Base-by-base conservation (phyloP, 2,329 filamentous ascomycete genomes). In the Hypoxylon rubiginosum region DNA sequence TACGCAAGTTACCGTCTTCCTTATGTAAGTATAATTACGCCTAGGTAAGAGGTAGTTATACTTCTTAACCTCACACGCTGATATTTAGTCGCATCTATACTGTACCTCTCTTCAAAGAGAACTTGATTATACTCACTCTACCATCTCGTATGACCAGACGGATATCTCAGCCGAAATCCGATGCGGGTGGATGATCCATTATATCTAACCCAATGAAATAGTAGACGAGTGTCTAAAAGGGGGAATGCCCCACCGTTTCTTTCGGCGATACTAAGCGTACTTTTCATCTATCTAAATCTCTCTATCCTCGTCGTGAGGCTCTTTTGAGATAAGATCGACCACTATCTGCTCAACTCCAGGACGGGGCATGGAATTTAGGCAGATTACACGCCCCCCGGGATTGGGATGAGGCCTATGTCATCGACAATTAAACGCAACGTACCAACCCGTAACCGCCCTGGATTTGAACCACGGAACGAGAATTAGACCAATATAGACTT, bases 131-230 rank as follows among this genome's bases (percentile, higher is more conserved):
- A 3, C 21, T 21, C 19, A 10, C 9, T 9, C 19, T 43, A 30
- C 30, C 32, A 15, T 59, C 19, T 36, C 21, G 48, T 30, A 26
- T 65, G 46, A 15, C 48, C 36, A 46, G 41, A 53, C 62, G 67
- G 67, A 65, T 58, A 56, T n/a, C 45, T 50, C 24, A 66, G 64
- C 67, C 67, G 67, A 21, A 61, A 63, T n/a, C 67, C 67, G 67
- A 67, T 63, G 56, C 43, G 58, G 45, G 41, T 28, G 48, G 62
- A 53, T n/a, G 52, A 69, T 58, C 61, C 17, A 49, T 39, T 26
- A 32, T 26, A 26, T 13, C 19, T 28, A 13, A 19, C 7, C 67
- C 67, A 69, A 69, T 67, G 36, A 60, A 17, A 50, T 19, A 54
- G 13, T n/a, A 56, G 11, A 34, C 9, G 30, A 39, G 15, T 50